phyloP scores from a whole-genome alignment of 164 flowering plant genomes.

The Annona squamosa region DNA sequence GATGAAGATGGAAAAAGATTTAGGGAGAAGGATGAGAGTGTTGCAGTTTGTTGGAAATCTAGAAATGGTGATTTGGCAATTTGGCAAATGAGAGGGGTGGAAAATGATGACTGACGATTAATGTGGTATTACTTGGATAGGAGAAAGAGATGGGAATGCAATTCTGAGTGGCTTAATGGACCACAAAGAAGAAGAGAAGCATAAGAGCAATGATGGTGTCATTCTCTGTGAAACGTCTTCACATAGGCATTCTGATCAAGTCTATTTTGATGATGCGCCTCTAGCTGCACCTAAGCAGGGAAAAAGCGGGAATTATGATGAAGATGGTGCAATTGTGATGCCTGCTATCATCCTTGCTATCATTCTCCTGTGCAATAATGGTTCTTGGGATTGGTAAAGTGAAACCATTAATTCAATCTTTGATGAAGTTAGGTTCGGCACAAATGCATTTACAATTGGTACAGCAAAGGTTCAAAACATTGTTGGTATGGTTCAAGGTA shows the following conservation, averaged over 20 bases:
- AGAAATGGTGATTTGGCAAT: too few species aligned
- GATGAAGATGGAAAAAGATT: not conserved
- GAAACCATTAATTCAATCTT: conserved; percentile 97
- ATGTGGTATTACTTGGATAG: not conserved
- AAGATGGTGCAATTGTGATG: conserved; percentile 2
- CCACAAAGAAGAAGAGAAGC: not conserved
- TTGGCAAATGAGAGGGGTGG: too few species aligned
- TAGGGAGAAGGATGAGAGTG: not conserved
- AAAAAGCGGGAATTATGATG: conserved; percentile 3
- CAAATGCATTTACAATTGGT: conserved; percentile 78
- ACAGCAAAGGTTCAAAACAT: conserved; percentile 94
- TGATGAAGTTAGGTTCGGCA: conserved; percentile 76
- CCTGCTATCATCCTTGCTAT: conserved; percentile 31
- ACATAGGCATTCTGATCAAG: conserved; percentile 7
- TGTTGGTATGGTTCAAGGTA: conserved; percentile 91
- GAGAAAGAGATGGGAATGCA: not conserved
- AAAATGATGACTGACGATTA: too few species aligned
- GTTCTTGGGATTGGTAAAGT: conserved; percentile 96
- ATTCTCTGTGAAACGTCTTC: conserved; percentile 2
- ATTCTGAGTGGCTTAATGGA: not conserved
- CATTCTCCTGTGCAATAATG: conserved; percentile 94
- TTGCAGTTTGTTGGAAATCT: not conserved
- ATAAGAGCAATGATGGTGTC: not conserved
- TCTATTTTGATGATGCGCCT: not conserved
- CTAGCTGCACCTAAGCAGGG: not conserved